Base-by-base conservation (phyloP, 2,329 filamentous ascomycete genomes). In the Xylaria sp. region DNA sequence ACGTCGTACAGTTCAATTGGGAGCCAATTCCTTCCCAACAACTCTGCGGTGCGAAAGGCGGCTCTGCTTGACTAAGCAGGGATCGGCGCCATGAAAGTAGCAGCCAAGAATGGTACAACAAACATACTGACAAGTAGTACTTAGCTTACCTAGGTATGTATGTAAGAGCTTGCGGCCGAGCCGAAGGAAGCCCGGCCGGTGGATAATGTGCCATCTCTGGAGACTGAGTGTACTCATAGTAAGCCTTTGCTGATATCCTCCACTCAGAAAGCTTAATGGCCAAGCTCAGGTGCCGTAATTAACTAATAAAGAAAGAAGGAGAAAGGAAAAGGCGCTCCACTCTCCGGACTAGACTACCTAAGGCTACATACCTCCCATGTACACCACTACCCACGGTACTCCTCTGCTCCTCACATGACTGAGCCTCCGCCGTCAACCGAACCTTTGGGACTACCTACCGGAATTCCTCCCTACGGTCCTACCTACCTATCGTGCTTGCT, bases 371-470 rank as follows among this genome's bases (percentile, higher is more conserved):
- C 60, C 3, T 36, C 34, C 7, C 32, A 34, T 34, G 9, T 34
- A 11, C 34, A 6, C 24, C 8, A 7, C 34, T 36, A 36, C 34
- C 8, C 8, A 27, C 34, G 8, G 3, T 36, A 11, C 34, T 36
- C 7, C 34, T 8, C 34, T 36, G 11, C 34, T 36, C 34, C 34
- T 64, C 65, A 75, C 74, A 76, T 75, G 74, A 75, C 72, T 74
- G 72, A 34, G 36, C 72, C 74, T 72, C 75, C 75, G 75, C 69
- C 60, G 73, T 68, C 74, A 77, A 74, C 75, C 75, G 75, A 74
- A 64, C 36, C 32, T 61, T 14, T 55, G 66, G 66, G 61, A 64
- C 61, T 47, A 17, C 50, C 47, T 24, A 34, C 14, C 24, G n/a
- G n/a, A n/a, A n/a, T 27, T 27, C 24, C 24, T 27, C 2, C 24